Base-by-base conservation (phyloP, 441 rosid species). In the Raphanus hybrid region DNA sequence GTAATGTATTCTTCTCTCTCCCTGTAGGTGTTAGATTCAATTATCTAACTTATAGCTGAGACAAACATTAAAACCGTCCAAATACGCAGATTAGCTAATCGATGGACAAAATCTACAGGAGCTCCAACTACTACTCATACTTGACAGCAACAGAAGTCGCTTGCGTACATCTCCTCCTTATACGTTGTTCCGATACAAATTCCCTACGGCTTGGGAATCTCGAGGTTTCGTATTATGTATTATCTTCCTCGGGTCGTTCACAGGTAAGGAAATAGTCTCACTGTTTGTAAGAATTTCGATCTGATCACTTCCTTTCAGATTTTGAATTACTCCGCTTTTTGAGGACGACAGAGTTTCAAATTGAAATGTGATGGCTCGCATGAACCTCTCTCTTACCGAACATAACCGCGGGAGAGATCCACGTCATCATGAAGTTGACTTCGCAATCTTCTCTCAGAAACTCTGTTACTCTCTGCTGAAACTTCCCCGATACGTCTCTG, bases 211-310 rank as follows among this genome's bases (percentile, higher is more conserved):
- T 8, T 65, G 60, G 29, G 73, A 52, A 74, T 60, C 74, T 37
- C 41, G 74, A 61, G 67, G 81, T 7, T 63, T 82, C 48, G 65
- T 82, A 26, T 15, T 78, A 14, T 75, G 77, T 58, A 81, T 75
- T 79, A 62, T 85, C 81, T 70, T 84, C 63, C 74, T 89, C 78
- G n/a, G 85, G 80, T 85, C 75, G 57, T 84, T 89, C 73, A 81
- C 92, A 43, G 96, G 98, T 93, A 86, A 43, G 9, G 16, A 1
- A 1, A 12, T 12, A 10, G 23, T 63, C 69, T 8, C 10, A 15
- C 45, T 39, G 4, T 27, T 20, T 43, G n/a, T 34, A 14, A 6
- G 20, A 18, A 52, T 6, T 0, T 18, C 7, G 8, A 62, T 73
- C 74, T 62, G 60, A 61, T 63, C 12, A 63, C 29, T 3, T 8